Evolutionary conservation across 495 filamentous ascomycete species (phyloP), one percentile per base, ranked within the genome.

Genomic region (Penicillium maclennaniae): DNA sequence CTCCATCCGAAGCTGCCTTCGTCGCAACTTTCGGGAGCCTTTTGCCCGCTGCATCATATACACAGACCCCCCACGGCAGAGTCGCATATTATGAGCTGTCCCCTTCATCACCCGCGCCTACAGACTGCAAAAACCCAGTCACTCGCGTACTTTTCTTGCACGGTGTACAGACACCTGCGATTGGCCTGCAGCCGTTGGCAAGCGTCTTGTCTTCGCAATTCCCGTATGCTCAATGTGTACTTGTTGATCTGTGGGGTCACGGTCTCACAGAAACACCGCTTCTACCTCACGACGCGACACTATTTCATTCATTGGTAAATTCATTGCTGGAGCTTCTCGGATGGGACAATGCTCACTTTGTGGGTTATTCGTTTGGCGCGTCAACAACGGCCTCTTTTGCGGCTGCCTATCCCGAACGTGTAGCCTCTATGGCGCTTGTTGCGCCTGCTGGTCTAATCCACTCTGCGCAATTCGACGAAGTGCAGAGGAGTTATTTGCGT

Each of bases 311-410:
- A 1, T 39, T 71, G 19, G 20, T 73, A 4, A 47, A 54, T 8
- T 51, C 45, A 6, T 25, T 73, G 16, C 42, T 72, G 49, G 31
- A 15, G 8, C 46, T 60, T 14, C 61, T 73, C 6, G 31, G 31
- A 0, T 72, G 70, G 70, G 28, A 51, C 0, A 39, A 60, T 55
- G 69, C 66, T 6, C 69, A 73, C 54, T 45, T 73, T 6, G 40
- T 73, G 10, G 70, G 70, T 3, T 73, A 69, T 50, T 73, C 70
- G 6, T 72, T 73, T 52, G 70, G 69, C 34, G 70, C 62, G 2
- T 63, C 68, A 6, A 67, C 62, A 9, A 54, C 59, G 0, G 67
- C 64, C 3, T 56, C 55, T 8, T 73, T 70, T 34, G 64, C 64
- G 14, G 58, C 55, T n/a, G 25, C 37, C 7, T 43, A 59, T n/a